Evolutionary conservation across 495 filamentous ascomycete species (phyloP).

Genomic region (Daldinia loculata): DNA sequence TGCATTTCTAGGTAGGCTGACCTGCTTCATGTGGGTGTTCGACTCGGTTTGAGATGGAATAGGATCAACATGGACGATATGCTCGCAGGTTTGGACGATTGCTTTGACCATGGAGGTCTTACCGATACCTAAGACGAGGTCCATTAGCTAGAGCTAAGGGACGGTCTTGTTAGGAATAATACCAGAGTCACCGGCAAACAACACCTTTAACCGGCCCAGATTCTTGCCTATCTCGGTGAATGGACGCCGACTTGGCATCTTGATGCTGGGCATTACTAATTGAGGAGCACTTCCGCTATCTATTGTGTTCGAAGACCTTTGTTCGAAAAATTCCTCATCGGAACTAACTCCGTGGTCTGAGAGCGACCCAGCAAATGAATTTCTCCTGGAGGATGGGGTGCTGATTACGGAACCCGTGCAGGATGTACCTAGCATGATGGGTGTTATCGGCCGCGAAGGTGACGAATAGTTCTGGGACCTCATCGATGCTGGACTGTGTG

Average conservation of each 20-base stretch:
- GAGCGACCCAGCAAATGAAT: conserved; percentile 58
- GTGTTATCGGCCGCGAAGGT: conserved; percentile 64
- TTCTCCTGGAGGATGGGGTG: conserved; percentile 64
- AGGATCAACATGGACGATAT: conserved; percentile 95
- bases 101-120: conserved; percentile 94
- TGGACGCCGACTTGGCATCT: conserved; percentile 90
- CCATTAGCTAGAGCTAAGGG: conserved; percentile 15
- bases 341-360: conserved; percentile 62
- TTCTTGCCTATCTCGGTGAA: conserved; percentile 88
- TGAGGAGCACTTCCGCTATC: conserved; percentile 75
- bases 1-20: conserved; percentile 39
- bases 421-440: conserved; percentile 60
- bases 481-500: conserved; percentile 47
- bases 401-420: conserved; percentile 57
- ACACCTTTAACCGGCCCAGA: conserved; percentile 85
- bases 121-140: conserved; percentile 57
- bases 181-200: conserved; percentile 88
- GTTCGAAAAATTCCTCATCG: conserved; percentile 59
- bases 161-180: conserved; percentile 36
- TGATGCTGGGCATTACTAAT: conserved; percentile 96
- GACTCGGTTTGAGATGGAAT: conserved; percentile 57
- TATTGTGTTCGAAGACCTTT: conserved; percentile 46
- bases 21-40: conserved; percentile 20
- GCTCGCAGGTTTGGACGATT: conserved; percentile 92
- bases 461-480: conserved; percentile 41